Evolutionary conservation across 805 yeast species (phyloP), one percentile per base, ranked within the genome.

Genomic region (Saccharomyces kudriavzevii): DNA sequence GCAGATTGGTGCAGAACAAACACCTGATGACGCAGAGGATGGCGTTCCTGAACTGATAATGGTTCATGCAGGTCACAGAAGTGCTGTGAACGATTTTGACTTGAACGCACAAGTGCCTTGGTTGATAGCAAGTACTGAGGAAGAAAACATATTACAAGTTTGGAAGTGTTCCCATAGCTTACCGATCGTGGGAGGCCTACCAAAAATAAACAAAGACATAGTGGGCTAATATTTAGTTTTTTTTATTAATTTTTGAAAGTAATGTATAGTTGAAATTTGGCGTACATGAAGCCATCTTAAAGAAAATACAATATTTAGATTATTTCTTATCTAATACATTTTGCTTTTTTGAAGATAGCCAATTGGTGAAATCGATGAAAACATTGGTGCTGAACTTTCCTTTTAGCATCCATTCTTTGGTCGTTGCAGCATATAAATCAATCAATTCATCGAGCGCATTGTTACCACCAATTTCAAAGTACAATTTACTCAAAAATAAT

Each of bases 21-120:
- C 77, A 13, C 90, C 83, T 59, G 96, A 89, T 60, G 96, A 89
- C 65, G 87, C 89, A 29, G 96, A 87, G 58, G 97, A 89, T 63
- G 97, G 96, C 43, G 86, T 86, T 27, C 92, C 96, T 4, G 97
- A 89, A 67, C 70, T 89, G 35, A 74, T 89, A 61, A 86, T 89
- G 90, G 86, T 89, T 84, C 96, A 89, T 66, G 96, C 95, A 40
- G 96, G 96, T 22, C 96, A 89, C 65, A 84, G 90, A 20, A 85
- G 89, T 17, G 76, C 85, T 5, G 84, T 87, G 17, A 82, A 84
- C 46, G 96, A 87, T 66, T 74, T 87, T 59, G 78, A 83, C 31
- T 83, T 88, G 76, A 85, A 83, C 63, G 82, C 84, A 5, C 64
- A 66, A 43, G 76, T 82, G 54, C 87, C 87, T n/a, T 87, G 92